phyloP scores from a whole-genome alignment of 202 grass and related monocot genomes.

The Schoenoplectus triqueter region DNA sequence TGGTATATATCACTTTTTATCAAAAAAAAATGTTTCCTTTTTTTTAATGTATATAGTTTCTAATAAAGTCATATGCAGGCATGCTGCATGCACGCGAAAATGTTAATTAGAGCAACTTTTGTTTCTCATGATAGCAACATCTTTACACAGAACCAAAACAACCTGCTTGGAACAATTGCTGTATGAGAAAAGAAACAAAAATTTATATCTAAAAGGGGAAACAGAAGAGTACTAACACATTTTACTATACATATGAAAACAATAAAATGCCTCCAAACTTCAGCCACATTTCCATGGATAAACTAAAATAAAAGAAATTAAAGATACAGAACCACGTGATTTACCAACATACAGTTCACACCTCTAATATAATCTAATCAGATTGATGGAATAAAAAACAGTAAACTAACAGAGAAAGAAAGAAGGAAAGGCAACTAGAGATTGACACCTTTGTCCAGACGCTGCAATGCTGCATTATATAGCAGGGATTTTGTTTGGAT shows the following conservation, averaged over 20 bases:
- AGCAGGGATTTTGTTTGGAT: slow-evolving; percentile 37
- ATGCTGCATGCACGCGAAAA: background rate
- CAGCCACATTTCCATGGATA: slow-evolving; percentile 17
- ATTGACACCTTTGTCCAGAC: slow-evolving; percentile 34
- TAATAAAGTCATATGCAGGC: background rate
- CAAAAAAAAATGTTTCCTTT: background rate
- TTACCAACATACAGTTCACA: slow-evolving; percentile 16
- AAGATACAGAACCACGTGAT: slow-evolving; percentile 24
- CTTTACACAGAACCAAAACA: slow-evolving; percentile 18
- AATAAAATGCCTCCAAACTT: slow-evolving; percentile 16
- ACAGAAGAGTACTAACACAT: background rate
- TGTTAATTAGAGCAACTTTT: background rate
- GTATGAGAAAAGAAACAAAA: slow-evolving; percentile 10
- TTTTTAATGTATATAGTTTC: background rate
- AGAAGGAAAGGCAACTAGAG: slow-evolving; percentile 23
- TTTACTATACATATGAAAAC: slow-evolving; percentile 5
- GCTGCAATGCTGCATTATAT: background rate
- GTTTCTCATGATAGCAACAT: background rate
- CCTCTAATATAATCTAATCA: background rate
- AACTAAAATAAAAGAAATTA: background rate
- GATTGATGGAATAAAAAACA: background rate
- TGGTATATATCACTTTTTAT: background rate
- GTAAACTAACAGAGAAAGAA: background rate
- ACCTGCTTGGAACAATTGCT: background rate
- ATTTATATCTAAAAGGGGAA: background rate